Evolutionary conservation across 176 grass and related monocot species (phyloP).

Genomic region (Triticum turgidum): DNA sequence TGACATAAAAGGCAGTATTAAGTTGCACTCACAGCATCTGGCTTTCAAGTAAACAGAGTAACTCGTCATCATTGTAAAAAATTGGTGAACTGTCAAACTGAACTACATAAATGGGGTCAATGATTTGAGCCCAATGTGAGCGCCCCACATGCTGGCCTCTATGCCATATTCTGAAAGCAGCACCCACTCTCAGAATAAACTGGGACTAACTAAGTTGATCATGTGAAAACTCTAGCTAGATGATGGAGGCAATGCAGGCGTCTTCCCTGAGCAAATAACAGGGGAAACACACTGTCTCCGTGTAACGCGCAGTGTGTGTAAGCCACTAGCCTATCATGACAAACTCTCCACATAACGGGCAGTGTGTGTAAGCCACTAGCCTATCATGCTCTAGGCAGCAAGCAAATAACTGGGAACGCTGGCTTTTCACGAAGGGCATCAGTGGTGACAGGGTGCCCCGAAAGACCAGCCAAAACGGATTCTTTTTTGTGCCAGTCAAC

Average conservation of each 20-base stretch:
- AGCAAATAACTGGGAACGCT: constrained; percentile 2
- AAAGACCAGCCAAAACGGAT: constrained; percentile 25
- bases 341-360: background rate
- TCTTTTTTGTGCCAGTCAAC: background rate
- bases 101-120: background rate
- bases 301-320: background rate
- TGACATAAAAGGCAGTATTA: background rate
- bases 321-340: background rate
- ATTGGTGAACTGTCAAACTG: background rate
- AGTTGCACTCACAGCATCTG: background rate
- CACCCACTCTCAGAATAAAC: background rate
- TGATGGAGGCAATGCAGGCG: background rate
- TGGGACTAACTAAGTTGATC: background rate
- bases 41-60: background rate
- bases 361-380: background rate
- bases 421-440: background rate
- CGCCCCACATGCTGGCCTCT: background rate
- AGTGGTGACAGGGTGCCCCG: background rate
- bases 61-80: background rate
- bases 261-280: background rate
- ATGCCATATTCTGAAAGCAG: constrained; percentile 19
- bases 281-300: background rate
- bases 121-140: background rate
- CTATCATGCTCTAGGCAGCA: background rate
- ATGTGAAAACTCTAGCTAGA: background rate